phyloP scores from a whole-genome alignment of 1,284 basidiomycete species.

The Exobasidium rhododendri region DNA sequence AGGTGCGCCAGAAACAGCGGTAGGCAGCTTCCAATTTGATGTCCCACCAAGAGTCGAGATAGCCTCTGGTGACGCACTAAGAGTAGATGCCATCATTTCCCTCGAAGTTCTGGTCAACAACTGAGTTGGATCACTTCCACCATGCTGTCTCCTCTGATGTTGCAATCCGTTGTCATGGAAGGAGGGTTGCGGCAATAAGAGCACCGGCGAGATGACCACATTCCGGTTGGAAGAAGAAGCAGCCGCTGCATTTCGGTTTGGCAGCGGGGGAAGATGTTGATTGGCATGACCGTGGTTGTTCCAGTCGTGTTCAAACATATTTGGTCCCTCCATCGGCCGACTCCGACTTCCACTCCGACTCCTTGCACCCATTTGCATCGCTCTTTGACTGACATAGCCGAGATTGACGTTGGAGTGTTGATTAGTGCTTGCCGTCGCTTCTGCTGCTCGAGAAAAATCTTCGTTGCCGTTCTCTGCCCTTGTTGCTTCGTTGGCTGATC shows the following conservation, averaged over 20 bases:
- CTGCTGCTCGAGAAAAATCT: neutral
- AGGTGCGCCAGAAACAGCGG: neutral
- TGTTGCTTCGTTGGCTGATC: neutral
- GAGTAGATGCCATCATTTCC: constrained; percentile 60
- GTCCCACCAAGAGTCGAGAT: neutral
- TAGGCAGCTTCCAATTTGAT: neutral
- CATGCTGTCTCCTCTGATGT: constrained; percentile 20
- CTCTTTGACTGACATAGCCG: neutral
- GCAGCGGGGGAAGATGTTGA: constrained; percentile 6
- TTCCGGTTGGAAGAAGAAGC: neutral
- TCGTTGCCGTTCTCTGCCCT: neutral
- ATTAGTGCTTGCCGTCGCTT: neutral
- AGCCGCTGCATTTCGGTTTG: neutral
- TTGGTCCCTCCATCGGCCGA: neutral
- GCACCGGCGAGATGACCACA: neutral
- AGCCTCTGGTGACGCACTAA: neutral
- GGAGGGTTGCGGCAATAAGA: constrained; percentile 5
- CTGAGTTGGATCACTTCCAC: constrained; percentile 15
- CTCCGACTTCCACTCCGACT: constrained; percentile 3
- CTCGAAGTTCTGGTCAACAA: neutral
- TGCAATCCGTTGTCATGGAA: constrained; percentile 3
- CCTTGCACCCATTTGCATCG: neutral
- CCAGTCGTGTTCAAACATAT: neutral
- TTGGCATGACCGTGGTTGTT: neutral
- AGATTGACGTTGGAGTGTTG: neutral